Conservation (phyloP, 352 stramenopile genomes). For the Blastocystis sp. region DNA sequence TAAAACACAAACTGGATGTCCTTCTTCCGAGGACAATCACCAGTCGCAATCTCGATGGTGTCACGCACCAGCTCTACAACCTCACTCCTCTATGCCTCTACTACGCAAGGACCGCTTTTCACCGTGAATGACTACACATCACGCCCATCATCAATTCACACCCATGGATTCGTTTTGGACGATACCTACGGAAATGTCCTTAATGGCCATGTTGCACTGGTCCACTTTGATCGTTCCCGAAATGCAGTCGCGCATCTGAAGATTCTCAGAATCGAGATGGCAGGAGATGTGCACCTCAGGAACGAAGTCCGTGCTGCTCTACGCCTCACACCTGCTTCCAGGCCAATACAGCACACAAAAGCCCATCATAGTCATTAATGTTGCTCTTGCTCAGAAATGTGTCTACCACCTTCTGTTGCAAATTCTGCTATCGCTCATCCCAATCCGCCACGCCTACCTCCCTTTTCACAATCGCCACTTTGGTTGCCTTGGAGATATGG, state of each 20-base stretch:
- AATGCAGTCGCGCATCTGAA: slow-evolving; percentile 24
- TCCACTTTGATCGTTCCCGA: slow-evolving; percentile 25
- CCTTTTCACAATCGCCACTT: slow-evolving; percentile 10
- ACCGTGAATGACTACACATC: not conserved
- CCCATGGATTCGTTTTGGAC: slow-evolving; percentile 29
- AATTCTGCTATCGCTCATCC: slow-evolving; percentile 2
- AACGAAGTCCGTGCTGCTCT: slow-evolving; percentile 49
- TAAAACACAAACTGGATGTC: slow-evolving; percentile 61
- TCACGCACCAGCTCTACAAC: slow-evolving; percentile 30
- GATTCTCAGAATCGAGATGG: not conserved
- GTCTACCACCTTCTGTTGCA: not conserved
- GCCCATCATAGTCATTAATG: slow-evolving; percentile 61
- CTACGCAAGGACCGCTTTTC: slow-evolving; percentile 1
- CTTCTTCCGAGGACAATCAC: slow-evolving; percentile 43
- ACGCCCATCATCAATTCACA: not conserved
- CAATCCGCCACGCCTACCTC: not conserved
- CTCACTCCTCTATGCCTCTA: not conserved
- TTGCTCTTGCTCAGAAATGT: slow-evolving; percentile 43
- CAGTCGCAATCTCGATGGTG: slow-evolving; percentile 53
- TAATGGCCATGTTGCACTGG: slow-evolving; percentile 66
- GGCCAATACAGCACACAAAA: slow-evolving; percentile 24
- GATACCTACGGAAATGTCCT: slow-evolving; percentile 44
- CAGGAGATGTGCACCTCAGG: slow-evolving; percentile 47
- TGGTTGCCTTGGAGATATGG: not conserved
- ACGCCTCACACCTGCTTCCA: not conserved